Evolutionary conservation across 208 protist genomes (phyloP), one percentile per base, ranked within the genome.

Genomic region (Leptomonas seymouri): DNA sequence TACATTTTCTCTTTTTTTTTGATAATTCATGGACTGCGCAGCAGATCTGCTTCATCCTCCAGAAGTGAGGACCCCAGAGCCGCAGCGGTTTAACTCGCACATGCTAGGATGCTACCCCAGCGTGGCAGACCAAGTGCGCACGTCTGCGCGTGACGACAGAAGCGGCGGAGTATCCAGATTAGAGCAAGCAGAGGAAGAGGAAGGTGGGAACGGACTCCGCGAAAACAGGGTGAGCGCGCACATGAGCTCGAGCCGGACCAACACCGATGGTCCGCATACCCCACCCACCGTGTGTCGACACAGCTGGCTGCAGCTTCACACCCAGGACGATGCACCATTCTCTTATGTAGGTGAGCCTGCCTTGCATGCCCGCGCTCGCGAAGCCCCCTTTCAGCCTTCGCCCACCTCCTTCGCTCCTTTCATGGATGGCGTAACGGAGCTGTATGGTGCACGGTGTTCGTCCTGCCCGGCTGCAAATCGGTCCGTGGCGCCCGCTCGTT

Each of bases 401-500:
- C 69, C 69, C 1, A 56, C 41, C 16, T 77, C 71, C 11, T 56
- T 60, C 7, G 27, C 44, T 20, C 66, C 69, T 0, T 23, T 41
- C 28, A 21, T 20, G 7, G 50, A 28, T 3, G 71, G 56, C 11
- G 49, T 20, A 8, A 27, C 64, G 3, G 58, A 48, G 16, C 27
- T 71, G 48, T 49, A 48, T 44, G 21, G 57, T 18, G 63, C 9
- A 25, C 62, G 69, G 18, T 65, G 49, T 48, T 23, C 63, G 15
- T 79, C 74, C 16, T 74, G 50, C 34, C 67, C 45, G 2, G 71
- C 57, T 30, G 50, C 56, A 3, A 41, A 75, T 42, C 72, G 78
- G 27, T 83, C 78, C 16, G 39, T 83, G 6, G 78, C 78, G n/a
- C 78, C 78, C 1, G 67, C 65, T 28, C 78, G 78, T 6, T 69